These are phyloP conservation scores for Agaricus sinodeliciosus DNA, from an alignment of 768 basidiomycete species.

Conservation along the genomic window DNA sequence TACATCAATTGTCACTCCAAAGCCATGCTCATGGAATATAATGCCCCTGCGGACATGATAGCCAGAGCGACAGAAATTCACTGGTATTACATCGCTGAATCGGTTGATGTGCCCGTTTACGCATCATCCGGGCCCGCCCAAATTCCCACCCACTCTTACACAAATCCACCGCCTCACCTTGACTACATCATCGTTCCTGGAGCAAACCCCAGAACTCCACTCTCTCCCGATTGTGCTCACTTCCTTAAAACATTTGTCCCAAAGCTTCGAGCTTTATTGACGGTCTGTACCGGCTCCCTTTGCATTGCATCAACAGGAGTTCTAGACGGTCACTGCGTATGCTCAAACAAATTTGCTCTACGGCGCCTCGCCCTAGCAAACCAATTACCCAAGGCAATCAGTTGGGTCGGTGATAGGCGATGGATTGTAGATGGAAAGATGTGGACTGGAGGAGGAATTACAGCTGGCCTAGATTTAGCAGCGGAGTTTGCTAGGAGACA, in stretches of 20 bases:
- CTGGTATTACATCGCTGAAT: constrained; percentile 20
- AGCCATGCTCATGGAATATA: neutral
- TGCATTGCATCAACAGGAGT: constrained; percentile 17
- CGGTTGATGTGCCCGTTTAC: constrained; percentile 11
- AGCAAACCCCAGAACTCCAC: constrained; percentile 10
- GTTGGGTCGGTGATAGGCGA: constrained; percentile 21
- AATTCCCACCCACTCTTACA: constrained; percentile 18
- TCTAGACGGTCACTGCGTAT: constrained; percentile 20
- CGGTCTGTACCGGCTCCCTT: constrained; percentile 21
- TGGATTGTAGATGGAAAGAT: constrained; percentile 23
- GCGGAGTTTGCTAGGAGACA: constrained; percentile 20
- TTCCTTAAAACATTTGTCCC: constrained; percentile 15
- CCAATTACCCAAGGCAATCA: constrained; percentile 17
- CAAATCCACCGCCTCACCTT: constrained; percentile 14
- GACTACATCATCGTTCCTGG: constrained; percentile 24
- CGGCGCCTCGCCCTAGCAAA: constrained; percentile 6
- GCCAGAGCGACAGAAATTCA: constrained; percentile 16
- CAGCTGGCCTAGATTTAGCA: constrained; percentile 22
- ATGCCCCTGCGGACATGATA: constrained; percentile 6
- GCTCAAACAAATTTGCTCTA: constrained; percentile 18
- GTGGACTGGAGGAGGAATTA: constrained; percentile 22
- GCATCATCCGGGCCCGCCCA: constrained; percentile 16
- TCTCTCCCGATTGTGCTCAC: constrained; percentile 12
- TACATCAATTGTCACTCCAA: constrained; percentile 18
- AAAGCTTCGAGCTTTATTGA: constrained; percentile 16